These are phyloP conservation scores for Leptographium lundbergii DNA, from an alignment of 2,329 filamentous ascomycete species.

Conservation along the genomic window DNA sequence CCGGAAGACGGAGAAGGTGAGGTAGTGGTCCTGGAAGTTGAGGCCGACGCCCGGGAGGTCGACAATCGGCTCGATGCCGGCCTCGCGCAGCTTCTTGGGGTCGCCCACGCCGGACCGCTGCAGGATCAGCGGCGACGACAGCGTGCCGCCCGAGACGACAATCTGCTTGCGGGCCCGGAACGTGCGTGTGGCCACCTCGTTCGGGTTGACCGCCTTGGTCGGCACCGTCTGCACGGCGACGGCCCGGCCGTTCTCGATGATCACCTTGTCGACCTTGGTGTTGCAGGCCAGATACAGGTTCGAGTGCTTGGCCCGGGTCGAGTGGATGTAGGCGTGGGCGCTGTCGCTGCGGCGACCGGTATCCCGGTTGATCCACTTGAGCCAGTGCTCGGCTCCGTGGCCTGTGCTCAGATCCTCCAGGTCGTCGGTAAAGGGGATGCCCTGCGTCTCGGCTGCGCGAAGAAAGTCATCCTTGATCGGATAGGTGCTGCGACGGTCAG, in stretches of 20 bases:
- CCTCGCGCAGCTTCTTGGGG: slow-evolving; percentile 55
- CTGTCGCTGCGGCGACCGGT: slow-evolving; percentile 63
- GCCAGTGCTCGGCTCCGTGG: slow-evolving; percentile 67
- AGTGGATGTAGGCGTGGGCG: slow-evolving; percentile 67
- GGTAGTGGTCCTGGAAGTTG: slow-evolving; percentile 68
- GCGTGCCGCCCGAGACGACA: slow-evolving; percentile 58
- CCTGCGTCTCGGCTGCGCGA: slow-evolving; percentile 58
- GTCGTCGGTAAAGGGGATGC: slow-evolving; percentile 64
- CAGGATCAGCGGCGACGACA: slow-evolving; percentile 62
- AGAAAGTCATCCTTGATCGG: slow-evolving; percentile 75
- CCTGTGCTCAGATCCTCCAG: slow-evolving; percentile 58
- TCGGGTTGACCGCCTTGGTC: slow-evolving; percentile 41
- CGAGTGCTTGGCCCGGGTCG: slow-evolving; percentile 54
- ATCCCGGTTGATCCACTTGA: slow-evolving; percentile 61
- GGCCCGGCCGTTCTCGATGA: slow-evolving; percentile 59
- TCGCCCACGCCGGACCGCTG: slow-evolving; percentile 65
- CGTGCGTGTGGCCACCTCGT: slow-evolving; percentile 35
- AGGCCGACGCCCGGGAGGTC: slow-evolving; percentile 61
- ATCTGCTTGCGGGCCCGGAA: slow-evolving; percentile 63
- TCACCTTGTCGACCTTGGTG: slow-evolving; percentile 66
- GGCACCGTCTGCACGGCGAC: slow-evolving; percentile 58
- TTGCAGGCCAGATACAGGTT: slow-evolving; percentile 64
- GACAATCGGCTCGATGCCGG: slow-evolving; percentile 55
- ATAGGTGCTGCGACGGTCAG: slow-evolving; percentile 37
- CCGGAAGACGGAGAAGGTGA: slow-evolving; percentile 58